phyloP scores from a whole-genome alignment of 2,329 filamentous ascomycete species.

The Aschersonia sp. region DNA sequence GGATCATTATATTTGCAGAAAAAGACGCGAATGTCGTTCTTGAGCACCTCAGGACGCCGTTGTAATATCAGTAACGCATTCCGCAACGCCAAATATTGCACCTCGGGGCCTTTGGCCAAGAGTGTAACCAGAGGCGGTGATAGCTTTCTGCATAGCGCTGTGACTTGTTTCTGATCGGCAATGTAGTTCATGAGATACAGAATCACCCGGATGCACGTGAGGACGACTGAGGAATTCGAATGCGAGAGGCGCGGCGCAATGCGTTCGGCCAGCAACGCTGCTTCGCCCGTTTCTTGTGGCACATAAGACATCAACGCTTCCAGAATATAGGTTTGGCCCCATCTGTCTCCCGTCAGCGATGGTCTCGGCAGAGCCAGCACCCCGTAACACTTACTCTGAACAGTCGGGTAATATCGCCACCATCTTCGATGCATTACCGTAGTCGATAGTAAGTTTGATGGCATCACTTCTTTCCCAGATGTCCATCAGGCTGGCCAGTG shows the following conservation, averaged over 20 bases:
- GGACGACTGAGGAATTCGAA: slow-evolving; percentile 88
- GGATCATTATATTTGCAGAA: slow-evolving; percentile 99
- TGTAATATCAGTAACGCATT: slow-evolving; percentile 93
- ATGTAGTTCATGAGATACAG: slow-evolving; percentile 99
- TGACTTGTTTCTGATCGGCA: slow-evolving; percentile 75
- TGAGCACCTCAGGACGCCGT: slow-evolving; percentile 77
- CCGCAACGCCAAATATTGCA: slow-evolving; percentile 90
- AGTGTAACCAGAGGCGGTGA: slow-evolving; percentile 91
- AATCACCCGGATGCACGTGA: slow-evolving; percentile 92
- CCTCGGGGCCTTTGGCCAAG: slow-evolving; percentile 89
- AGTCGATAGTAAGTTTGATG: slow-evolving; percentile 97
- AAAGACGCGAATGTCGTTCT: slow-evolving; percentile 96
- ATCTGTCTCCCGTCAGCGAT: slow-evolving; percentile 38
- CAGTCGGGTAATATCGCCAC: slow-evolving; percentile 93
- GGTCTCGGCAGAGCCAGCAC: not conserved
- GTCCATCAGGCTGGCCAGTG: slow-evolving; percentile 81
- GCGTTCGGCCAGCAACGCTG: slow-evolving; percentile 77
- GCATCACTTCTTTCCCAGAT: slow-evolving; percentile 97
- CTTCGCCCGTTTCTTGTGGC: slow-evolving; percentile 80
- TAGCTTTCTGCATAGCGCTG: slow-evolving; percentile 76
- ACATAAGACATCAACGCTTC: slow-evolving; percentile 97
- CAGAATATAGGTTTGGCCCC: slow-evolving; percentile 97
- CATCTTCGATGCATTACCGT: slow-evolving; percentile 94
- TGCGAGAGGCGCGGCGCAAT: slow-evolving; percentile 93
- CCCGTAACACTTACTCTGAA: slow-evolving; percentile 58